Conservation (phyloP, 371 early-diverging fungal genomes). For the Spraguea lophii region DNA sequence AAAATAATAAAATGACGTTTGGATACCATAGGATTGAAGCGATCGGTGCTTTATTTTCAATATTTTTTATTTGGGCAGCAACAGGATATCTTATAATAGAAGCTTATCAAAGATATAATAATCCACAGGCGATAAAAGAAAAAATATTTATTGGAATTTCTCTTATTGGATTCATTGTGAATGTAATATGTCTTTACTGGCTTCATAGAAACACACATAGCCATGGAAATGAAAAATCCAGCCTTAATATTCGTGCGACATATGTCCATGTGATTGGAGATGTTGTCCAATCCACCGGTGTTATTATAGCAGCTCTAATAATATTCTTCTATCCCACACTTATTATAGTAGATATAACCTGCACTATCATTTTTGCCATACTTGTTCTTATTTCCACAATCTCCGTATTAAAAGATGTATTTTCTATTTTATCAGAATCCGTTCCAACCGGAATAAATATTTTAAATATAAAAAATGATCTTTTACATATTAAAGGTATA, state of each 20-base stretch:
- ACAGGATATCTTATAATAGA: conserved; percentile 25
- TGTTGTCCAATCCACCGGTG: conserved; percentile 61
- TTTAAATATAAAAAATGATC: conserved; percentile 11
- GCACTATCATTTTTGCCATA: conserved; percentile 59
- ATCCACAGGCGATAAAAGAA: conserved; percentile 33
- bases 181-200: conserved; percentile 3
- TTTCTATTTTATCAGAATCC: conserved; percentile 57
- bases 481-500: conserved; percentile 11
- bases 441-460: conserved; percentile 16
- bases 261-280: conserved; percentile 70
- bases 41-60: conserved; percentile 30
- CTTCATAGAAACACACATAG: background rate
- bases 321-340: conserved; percentile 53
- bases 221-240: conserved; percentile 29
- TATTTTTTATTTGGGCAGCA: conserved; percentile 35
- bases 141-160: conserved; percentile 28
- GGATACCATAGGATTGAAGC: conserved; percentile 36
- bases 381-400: conserved; percentile 56
- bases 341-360: conserved; percentile 59
- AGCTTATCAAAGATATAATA: conserved; percentile 18
- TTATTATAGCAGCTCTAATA: conserved; percentile 59
- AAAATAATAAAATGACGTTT: conserved; percentile 23
- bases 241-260: conserved; percentile 58
- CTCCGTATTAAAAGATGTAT: conserved; percentile 55
- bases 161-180: conserved; percentile 33